Evolutionary conservation across 495 filamentous ascomycete genomes (phyloP).

Genomic region (Paragyromitra xinjiangensis): DNA sequence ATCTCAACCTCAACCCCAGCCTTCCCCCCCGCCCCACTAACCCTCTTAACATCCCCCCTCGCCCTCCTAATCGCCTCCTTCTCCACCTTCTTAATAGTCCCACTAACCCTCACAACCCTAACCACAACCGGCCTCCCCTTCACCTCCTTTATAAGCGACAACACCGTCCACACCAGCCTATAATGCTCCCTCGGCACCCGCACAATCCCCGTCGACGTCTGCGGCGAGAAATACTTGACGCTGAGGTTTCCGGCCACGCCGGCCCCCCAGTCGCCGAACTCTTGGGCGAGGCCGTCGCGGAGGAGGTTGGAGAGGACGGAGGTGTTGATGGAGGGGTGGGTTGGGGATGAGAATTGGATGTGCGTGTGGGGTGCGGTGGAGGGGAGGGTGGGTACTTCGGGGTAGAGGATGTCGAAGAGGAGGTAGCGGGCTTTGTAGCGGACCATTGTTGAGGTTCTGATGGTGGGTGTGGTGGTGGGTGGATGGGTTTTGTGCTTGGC

Average conservation of each 20-base stretch:
- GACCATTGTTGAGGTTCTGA: constrained; percentile 71
- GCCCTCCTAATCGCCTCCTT: constrained; percentile 84
- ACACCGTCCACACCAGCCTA: constrained; percentile 85
- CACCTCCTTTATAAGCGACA: constrained; percentile 80
- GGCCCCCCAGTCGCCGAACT: constrained; percentile 92
- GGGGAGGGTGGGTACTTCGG: constrained; percentile 63
- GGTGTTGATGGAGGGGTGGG: constrained; percentile 65
- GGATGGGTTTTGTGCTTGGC: background rate
- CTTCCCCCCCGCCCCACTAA: constrained; percentile 60
- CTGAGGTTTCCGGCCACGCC: constrained; percentile 73
- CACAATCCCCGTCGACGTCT: constrained; percentile 93
- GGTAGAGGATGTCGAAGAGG: constrained; percentile 89
- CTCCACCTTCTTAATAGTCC: constrained; percentile 91
- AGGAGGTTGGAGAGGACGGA: constrained; percentile 72
- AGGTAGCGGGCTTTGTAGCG: constrained; percentile 95
- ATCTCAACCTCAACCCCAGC: constrained; percentile 60
- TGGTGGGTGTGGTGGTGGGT: background rate
- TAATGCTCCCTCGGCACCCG: constrained; percentile 80
- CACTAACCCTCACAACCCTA: constrained; percentile 88
- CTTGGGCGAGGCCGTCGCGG: constrained; percentile 69
- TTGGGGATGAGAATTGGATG: constrained; percentile 40
- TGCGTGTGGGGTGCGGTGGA: constrained; percentile 46
- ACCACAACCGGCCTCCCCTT: constrained; percentile 73
- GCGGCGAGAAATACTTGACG: constrained; percentile 90
- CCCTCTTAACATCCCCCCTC: constrained; percentile 70